Percentiles rank a stretch among this genome's conserved stretches.
Evolutionary conservation across 192 early-diverging fungal species (phyloP).

Genomic region (Dissophora globulifera): DNA sequence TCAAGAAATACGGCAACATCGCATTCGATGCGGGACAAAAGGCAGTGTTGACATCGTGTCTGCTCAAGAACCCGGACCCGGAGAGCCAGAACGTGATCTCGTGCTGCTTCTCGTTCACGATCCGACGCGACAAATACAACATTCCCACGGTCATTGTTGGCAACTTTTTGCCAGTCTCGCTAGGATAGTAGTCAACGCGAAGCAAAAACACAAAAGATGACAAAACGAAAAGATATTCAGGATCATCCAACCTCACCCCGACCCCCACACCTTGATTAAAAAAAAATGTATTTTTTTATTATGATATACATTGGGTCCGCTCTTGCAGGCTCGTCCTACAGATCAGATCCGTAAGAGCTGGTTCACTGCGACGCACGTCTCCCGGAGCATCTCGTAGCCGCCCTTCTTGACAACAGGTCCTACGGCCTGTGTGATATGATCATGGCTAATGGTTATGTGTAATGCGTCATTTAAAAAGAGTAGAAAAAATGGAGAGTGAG

Average conservation of each 20-base stretch:
- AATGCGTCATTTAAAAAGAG: neutral
- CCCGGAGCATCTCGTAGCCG: constrained; percentile 31
- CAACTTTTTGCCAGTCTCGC: constrained; percentile 48
- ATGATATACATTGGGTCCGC: too few species aligned
- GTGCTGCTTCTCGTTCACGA: constrained; percentile 97
- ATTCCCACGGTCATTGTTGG: constrained; percentile 64
- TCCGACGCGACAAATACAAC: constrained; percentile 93
- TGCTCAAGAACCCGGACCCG: constrained; percentile 73
- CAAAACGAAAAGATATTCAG: too few species aligned
- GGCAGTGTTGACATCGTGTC: constrained; percentile 93
- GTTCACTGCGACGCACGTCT: constrained; percentile 37
- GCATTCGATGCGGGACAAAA: constrained; percentile 97
- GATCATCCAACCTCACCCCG: too few species aligned
- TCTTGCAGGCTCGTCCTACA: too few species aligned
- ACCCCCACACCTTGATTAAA: too few species aligned
- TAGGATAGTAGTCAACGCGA: constrained; percentile 14
- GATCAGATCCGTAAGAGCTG: constrained; percentile 26
- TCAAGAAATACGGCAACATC: constrained; percentile 93
- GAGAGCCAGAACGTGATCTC: constrained; percentile 66
- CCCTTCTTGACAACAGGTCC: constrained; percentile 32
- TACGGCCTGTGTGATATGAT: constrained; percentile 22
- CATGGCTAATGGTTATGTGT: constrained; percentile 8
- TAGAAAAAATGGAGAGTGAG: neutral
- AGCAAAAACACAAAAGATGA: too few species aligned
- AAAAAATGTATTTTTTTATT: too few species aligned